Conservation (phyloP, 1,284 basidiomycete species). For the Pholiota adiposa region DNA sequence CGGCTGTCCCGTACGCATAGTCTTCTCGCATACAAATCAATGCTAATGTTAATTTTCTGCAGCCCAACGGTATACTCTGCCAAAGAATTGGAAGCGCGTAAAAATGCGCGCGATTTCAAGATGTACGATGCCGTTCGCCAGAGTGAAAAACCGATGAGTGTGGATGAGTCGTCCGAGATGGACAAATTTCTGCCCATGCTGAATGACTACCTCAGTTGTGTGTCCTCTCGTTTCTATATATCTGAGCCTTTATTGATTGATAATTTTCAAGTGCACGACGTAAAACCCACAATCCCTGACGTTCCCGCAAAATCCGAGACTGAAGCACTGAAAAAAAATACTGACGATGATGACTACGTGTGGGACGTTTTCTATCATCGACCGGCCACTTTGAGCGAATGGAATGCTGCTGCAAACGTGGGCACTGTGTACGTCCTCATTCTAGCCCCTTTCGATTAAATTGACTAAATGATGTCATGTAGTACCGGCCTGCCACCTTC, state of each 20-base stretch:
- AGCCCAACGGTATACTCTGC: slow-evolving; percentile 61
- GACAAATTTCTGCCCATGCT: slow-evolving; percentile 75
- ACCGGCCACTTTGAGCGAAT: slow-evolving; percentile 59
- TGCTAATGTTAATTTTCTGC: slow-evolving; percentile 3
- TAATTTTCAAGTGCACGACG: slow-evolving; percentile 38
- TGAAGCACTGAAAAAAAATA: slow-evolving; percentile 15
- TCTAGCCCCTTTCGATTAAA: neutral
- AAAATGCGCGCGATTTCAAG: slow-evolving; percentile 48
- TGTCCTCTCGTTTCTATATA: slow-evolving; percentile 21
- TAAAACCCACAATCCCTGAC: slow-evolving; percentile 20
- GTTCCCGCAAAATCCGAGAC: slow-evolving; percentile 14
- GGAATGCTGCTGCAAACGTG: slow-evolving; percentile 59
- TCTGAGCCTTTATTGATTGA: neutral
- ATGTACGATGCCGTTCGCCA: slow-evolving; percentile 74
- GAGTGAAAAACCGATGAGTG: slow-evolving; percentile 32
- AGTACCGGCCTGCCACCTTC: slow-evolving; percentile 69
- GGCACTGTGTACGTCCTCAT: slow-evolving; percentile 61
- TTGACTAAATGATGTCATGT: slow-evolving; percentile 11
- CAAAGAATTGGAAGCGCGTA: slow-evolving; percentile 46
- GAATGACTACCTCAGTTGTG: slow-evolving; percentile 71
- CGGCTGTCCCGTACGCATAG: slow-evolving; percentile 35
- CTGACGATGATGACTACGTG: slow-evolving; percentile 60
- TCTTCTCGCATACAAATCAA: neutral
- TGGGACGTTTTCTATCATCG: slow-evolving; percentile 81
- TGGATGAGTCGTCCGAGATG: slow-evolving; percentile 53